Base-by-base conservation (phyloP, 441 rosid species). In the Gossypium davidsonii region DNA sequence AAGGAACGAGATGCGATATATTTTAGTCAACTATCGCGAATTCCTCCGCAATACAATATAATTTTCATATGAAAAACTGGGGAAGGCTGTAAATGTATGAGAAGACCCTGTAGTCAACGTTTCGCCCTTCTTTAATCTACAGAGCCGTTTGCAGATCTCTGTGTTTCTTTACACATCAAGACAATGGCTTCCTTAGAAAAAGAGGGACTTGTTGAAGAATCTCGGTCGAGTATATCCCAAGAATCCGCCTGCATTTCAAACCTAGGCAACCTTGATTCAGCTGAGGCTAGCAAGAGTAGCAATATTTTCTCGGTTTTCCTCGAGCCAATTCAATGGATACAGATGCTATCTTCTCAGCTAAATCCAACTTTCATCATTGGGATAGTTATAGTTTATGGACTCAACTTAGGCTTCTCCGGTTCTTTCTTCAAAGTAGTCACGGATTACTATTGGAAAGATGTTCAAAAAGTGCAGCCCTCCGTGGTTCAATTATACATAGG, bases 351-450 rank as follows among this genome's bases (percentile, higher is more conserved):
- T 73, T 78, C 83, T 70, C 80, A 46, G 14, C 48, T 72, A 11
- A 60, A 72, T 3, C 67, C 74, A 25, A 72, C 67, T 26, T 73
- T 73, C 87, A 79, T 89, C 64, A 37, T 87, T 2, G 92, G 90
- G 34, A 83, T 90, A 65, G 69, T 89, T 64, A 46, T 88, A 46
- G 96, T 90, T 3, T 92, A 92, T 64, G 98, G 98, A 44, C 74
- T 92, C 44, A 86, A 85, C 85, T 92, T 87, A 79, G 96, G 94
- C 57, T 88, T 90, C 78, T 77, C 91, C 0, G 88, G 92, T 17
- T 83, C 94, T 20, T 74, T 86, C 81, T 90, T 89, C 86, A 90
- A 77, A 81, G 91, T 90, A 15, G 74, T 72, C 28, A 26, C 68
- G 0, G 74, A 72, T 42, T 72, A 44, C 59, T 72, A 72, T 1